Percentiles rank a stretch among this genome's conserved stretches.
Conservation (phyloP, 306 rosid species). For the Citrullus mucosospermus region DNA sequence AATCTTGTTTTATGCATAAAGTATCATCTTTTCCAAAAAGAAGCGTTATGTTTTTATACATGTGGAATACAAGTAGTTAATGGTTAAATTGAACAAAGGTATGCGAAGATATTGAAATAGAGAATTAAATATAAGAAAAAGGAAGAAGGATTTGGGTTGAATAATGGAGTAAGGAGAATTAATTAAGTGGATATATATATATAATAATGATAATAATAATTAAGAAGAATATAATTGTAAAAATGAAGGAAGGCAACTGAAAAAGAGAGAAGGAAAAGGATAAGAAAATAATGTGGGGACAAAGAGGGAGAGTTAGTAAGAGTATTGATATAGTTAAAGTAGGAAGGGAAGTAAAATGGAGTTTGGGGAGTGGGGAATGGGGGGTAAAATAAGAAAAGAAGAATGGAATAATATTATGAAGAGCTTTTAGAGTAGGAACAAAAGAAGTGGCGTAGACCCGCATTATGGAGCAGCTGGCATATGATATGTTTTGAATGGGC, state of each 20-base stretch:
- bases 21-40: too few relatives aligned
- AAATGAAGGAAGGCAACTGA: neutral
- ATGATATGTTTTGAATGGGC: constrained; percentile 5
- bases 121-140: neutral
- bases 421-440: neutral
- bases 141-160: too few relatives aligned
- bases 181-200: too few relatives aligned
- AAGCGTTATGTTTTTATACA: too few relatives aligned
- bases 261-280: neutral
- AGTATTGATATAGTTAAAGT: neutral
- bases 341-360: neutral
- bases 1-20: neutral
- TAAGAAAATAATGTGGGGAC: neutral
- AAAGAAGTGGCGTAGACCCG: constrained; percentile 10
- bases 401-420: neutral
- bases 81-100: neutral
- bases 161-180: too few relatives aligned
- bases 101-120: neutral
- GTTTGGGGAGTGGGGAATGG: neutral
- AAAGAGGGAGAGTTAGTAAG: neutral
- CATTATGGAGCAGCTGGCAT: constrained; percentile 6
- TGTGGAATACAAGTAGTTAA: too few relatives aligned
- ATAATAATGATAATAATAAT: too few relatives aligned
- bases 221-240: neutral
- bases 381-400: neutral